Conservation (phyloP, 176 grass and related monocot species). For the Guadua angustifolia region DNA sequence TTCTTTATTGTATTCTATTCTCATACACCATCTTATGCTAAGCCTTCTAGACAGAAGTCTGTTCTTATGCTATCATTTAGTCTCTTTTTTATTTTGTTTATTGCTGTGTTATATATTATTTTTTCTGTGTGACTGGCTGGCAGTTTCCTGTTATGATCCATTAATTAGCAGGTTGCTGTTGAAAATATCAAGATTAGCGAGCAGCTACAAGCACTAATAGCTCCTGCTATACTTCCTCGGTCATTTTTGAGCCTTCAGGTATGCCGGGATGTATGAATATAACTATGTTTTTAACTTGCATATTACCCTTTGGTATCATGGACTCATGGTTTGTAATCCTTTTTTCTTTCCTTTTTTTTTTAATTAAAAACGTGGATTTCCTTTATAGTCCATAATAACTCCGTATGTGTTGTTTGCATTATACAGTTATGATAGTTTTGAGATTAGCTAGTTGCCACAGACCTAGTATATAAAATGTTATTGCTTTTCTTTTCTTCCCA, state of each 20-base stretch:
- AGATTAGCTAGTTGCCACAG: neutral
- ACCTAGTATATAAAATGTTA: neutral
- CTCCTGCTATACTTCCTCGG: slow-evolving; percentile 91
- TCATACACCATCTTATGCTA: slow-evolving; percentile 5
- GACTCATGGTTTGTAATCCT: neutral
- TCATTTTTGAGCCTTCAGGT: slow-evolving; percentile 88
- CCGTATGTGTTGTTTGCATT: neutral
- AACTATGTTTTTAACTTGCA: neutral
- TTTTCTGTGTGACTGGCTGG: neutral
- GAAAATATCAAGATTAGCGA: slow-evolving; percentile 92
- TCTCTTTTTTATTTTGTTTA: slow-evolving; percentile 14
- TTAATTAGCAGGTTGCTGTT: slow-evolving; percentile 62
- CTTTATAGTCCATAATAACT: neutral
- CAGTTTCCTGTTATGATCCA: slow-evolving; percentile 21
- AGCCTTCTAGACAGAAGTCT: neutral
- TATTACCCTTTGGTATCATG: neutral
- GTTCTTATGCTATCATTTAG: neutral
- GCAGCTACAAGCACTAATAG: slow-evolving; percentile 86
- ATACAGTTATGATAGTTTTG: slow-evolving; percentile 11
- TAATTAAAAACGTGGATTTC: neutral
- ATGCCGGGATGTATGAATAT: slow-evolving; percentile 15
- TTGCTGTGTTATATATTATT: neutral
- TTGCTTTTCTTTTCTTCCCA: neutral
- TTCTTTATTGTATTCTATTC: slow-evolving; percentile 5
- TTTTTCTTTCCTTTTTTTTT: neutral